Percentiles rank a stretch among this genome's conserved stretches.
phyloP scores from a whole-genome alignment of 768 basidiomycete genomes.

The Pleurotus tuoliensis region DNA sequence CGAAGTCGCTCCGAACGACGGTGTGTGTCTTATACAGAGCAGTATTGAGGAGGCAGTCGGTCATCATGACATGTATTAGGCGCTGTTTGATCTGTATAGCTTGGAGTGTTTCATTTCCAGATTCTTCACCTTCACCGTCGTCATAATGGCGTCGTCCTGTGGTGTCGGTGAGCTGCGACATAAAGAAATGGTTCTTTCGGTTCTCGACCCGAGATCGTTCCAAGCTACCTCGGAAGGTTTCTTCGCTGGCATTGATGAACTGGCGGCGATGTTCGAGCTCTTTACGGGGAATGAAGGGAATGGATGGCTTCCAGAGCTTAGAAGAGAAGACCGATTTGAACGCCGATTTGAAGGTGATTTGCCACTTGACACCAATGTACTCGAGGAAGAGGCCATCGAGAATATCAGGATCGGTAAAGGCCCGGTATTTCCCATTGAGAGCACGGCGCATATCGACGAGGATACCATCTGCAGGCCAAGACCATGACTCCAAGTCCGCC shows the following conservation, averaged over 20 bases:
- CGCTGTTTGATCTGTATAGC: slow-evolving; percentile 31
- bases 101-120: not conserved
- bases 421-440: slow-evolving; percentile 46
- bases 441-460: slow-evolving; percentile 41
- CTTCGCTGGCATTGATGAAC: slow-evolving; percentile 10
- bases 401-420: slow-evolving; percentile 46
- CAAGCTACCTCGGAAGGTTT: slow-evolving; percentile 2
- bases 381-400: slow-evolving; percentile 42
- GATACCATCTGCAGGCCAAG: slow-evolving; percentile 40
- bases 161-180: slow-evolving; percentile 10
- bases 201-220: not conserved
- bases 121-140: slow-evolving; percentile 23
- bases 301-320: slow-evolving; percentile 32
- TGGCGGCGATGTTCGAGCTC: slow-evolving; percentile 19
- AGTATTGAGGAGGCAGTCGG: slow-evolving; percentile 36
- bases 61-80: slow-evolving; percentile 35
- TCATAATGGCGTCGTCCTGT: slow-evolving; percentile 10
- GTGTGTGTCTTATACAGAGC: slow-evolving; percentile 29
- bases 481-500: slow-evolving; percentile 35
- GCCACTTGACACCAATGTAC: slow-evolving; percentile 40
- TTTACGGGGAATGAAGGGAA: slow-evolving; percentile 11
- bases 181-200: not conserved
- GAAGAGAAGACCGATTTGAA: slow-evolving; percentile 25
- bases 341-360: slow-evolving; percentile 29
- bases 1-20: slow-evolving; percentile 36